A percentile compares a stretch with the other conserved stretches of the same genome.
Conservation (phyloP, 2,329 filamentous ascomycete species). For the Hypomyces perniciosus region DNA sequence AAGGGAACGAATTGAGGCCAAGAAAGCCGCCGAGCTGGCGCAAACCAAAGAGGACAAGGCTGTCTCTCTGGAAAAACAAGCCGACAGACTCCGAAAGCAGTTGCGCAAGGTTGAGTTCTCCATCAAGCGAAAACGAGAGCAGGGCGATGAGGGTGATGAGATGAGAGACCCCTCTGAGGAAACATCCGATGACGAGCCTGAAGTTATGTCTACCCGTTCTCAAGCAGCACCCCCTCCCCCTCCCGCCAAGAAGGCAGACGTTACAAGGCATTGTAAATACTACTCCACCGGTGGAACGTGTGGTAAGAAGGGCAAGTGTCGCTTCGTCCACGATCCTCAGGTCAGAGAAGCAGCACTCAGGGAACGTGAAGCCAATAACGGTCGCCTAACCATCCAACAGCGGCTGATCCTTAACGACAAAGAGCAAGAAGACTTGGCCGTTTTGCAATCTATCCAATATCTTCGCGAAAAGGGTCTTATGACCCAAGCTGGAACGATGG, state of each 20-base stretch:
- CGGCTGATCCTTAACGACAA: constrained; percentile 62
- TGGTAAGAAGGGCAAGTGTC: constrained; percentile 70
- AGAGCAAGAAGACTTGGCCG: constrained; percentile 60
- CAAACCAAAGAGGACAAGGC: constrained; percentile 54
- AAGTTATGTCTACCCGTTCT: constrained; percentile 47
- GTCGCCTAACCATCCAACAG: constrained; percentile 60
- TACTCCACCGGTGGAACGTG: constrained; percentile 63
- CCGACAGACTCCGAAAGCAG: constrained; percentile 57
- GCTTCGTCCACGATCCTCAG: constrained; percentile 61
- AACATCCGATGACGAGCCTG: constrained; percentile 54
- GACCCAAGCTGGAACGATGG: constrained; percentile 20
- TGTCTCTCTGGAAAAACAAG: constrained; percentile 51
- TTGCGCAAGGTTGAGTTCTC: constrained; percentile 66
- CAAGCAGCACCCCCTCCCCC: constrained; percentile 28
- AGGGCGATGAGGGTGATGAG: constrained; percentile 61
- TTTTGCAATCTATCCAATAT: constrained; percentile 61
- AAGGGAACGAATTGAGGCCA: constrained; percentile 60
- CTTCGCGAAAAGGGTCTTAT: constrained; percentile 55
- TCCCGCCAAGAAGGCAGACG: constrained; percentile 52
- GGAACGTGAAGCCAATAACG: constrained; percentile 59
- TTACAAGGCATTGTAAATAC: constrained; percentile 64
- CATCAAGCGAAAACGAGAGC: constrained; percentile 62
- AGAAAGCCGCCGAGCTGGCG: constrained; percentile 44
- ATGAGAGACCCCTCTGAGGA: constrained; percentile 50
- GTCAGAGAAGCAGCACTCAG: constrained; percentile 57